phyloP scores from a whole-genome alignment of 2,329 filamentous ascomycete genomes.

The Diaporthe vexans region DNA sequence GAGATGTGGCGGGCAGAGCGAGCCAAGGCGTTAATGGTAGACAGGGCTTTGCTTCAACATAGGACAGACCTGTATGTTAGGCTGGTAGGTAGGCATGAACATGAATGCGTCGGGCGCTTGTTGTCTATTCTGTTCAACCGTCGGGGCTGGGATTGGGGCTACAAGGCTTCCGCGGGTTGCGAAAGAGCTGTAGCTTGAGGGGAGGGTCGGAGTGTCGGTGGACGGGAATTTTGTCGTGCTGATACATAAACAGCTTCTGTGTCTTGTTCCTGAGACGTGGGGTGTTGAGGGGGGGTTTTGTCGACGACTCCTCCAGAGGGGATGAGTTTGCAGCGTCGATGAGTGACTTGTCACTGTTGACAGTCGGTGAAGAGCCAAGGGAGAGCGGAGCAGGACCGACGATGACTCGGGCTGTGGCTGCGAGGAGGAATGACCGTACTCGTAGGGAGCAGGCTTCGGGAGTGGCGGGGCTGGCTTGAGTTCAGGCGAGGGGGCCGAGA shows the following conservation, averaged over 20 bases:
- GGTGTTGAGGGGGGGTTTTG: slow-evolving; percentile 40
- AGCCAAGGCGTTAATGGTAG: slow-evolving; percentile 68
- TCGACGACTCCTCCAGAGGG: slow-evolving; percentile 37
- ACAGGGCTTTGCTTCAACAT: slow-evolving; percentile 69
- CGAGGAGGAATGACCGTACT: slow-evolving; percentile 33
- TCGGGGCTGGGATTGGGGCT: slow-evolving; percentile 90
- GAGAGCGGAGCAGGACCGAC: slow-evolving; percentile 19
- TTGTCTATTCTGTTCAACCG: slow-evolving; percentile 76
- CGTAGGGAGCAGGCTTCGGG: slow-evolving; percentile 34
- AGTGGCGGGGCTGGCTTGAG: slow-evolving; percentile 29
- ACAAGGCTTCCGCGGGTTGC: slow-evolving; percentile 94
- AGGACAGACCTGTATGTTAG: slow-evolving; percentile 66
- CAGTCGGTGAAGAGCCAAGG: not conserved
- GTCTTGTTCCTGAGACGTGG: slow-evolving; percentile 52
- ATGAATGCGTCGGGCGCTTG: slow-evolving; percentile 65
- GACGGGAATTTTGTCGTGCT: slow-evolving; percentile 90
- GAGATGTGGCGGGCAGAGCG: slow-evolving; percentile 53
- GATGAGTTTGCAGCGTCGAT: slow-evolving; percentile 14
- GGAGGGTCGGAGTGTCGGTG: slow-evolving; percentile 89
- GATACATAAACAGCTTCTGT: slow-evolving; percentile 93
- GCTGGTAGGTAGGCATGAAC: slow-evolving; percentile 72
- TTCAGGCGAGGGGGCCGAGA: slow-evolving; percentile 27
- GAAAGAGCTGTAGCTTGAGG: slow-evolving; percentile 97
- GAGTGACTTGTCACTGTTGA: slow-evolving; percentile 17
- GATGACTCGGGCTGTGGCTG: slow-evolving; percentile 22